Evolutionary conservation across 768 basidiomycete genomes (phyloP), one percentile per base, ranked within the genome.

Genomic region (Mycena belliarum): DNA sequence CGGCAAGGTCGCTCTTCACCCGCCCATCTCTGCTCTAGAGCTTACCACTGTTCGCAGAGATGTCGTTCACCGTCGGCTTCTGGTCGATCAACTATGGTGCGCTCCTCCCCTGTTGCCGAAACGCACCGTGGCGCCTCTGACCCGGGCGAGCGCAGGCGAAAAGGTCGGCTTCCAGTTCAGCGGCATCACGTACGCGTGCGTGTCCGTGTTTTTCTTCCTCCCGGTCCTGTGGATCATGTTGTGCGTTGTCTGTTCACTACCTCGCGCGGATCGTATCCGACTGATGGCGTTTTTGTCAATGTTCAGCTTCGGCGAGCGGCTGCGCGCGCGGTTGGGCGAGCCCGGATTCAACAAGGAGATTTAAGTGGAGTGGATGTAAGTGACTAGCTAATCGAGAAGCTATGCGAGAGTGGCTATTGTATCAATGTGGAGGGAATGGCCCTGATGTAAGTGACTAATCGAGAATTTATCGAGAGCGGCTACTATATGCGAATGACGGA

Each of bases 51-150:
- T 11, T 14, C 15, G 24, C 47, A 37, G 59, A 60, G 26, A 60
- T 55, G n/a, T 60, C 59, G 5, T 60, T 63, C 41, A 63, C 62
- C 4, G 58, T 63, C 7, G 61, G 61, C n/a, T 62, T 62, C 52
- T 62, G 56, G 56, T 32, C 45, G 26, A 44, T 62, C 35, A 56
- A 26, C 6, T 62, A 57, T 28, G 61, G 59, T 45, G 33, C 23
- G 35, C 11, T 26, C 6, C 15, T 6, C 4, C 4, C 5, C 18
- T 18, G 37, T 9, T 10, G 20, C 16, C 26, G 3, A 6, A 3
- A 2, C 8, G 7, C 11, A 6, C 16, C 29, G 10, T 80, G 77
- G 20, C 50, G 25, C n/a, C 5, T 28, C 18, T n/a, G n/a, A n/a
- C n/a, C n/a, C n/a, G n/a, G n/a, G n/a, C n/a, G n/a, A n/a, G n/a